A percentile compares a stretch with the other conserved stretches of the same genome.
Conservation (phyloP, 2,329 filamentous ascomycete species). For the Sclerotinia minor region DNA sequence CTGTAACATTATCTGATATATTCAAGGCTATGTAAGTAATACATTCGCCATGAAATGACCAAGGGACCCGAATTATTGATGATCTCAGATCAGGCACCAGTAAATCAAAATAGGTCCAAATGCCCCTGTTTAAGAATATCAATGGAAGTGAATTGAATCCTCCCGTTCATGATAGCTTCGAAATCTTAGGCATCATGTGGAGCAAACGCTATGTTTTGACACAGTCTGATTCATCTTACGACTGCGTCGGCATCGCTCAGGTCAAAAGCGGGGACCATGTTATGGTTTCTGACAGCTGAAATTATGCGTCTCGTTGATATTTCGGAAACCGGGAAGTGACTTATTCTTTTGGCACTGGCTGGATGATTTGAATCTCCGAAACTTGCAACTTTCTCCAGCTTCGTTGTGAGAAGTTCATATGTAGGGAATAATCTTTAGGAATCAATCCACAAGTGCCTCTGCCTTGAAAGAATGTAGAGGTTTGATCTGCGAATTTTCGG, state of each 20-base stretch:
- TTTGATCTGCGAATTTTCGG: not conserved
- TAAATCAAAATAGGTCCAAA: not conserved
- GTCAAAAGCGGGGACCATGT: not conserved
- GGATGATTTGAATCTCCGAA: not conserved
- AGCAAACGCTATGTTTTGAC: not conserved
- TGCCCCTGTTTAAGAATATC: not conserved
- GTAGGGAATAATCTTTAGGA: not conserved
- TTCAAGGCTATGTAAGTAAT: not conserved
- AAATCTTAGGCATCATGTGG: not conserved
- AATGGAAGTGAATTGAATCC: not conserved
- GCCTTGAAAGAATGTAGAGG: not conserved
- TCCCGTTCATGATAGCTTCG: not conserved
- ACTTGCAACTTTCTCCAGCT: not conserved
- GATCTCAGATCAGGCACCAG: slow-evolving; percentile 20
- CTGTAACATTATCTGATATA: slow-evolving; percentile 3
- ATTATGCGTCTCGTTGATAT: too few species aligned
- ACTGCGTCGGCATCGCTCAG: not conserved
- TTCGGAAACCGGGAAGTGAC: not conserved
- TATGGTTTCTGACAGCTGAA: not conserved
- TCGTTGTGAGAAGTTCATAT: not conserved
- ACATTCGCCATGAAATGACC: not conserved
- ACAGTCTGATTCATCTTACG: not conserved
- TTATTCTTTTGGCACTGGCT: not conserved
- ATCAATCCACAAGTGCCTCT: not conserved
- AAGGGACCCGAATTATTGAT: not conserved